These are phyloP conservation scores for Emmonsia crescens DNA, from an alignment of 2,329 filamentous ascomycete species.

Conservation along the genomic window DNA sequence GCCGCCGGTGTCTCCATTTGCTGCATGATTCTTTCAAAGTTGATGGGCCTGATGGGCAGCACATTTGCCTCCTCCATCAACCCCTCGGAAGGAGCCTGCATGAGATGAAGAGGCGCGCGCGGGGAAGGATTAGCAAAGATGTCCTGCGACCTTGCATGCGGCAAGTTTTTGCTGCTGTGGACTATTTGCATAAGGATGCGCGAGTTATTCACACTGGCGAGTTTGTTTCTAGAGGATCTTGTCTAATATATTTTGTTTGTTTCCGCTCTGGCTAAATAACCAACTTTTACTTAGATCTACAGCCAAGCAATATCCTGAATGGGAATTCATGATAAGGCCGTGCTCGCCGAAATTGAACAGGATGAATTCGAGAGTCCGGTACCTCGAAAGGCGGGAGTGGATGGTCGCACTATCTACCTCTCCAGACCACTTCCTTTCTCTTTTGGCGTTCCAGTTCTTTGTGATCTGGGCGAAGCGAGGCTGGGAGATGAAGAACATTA, in stretches of 20 bases:
- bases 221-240: no score
- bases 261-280: no score
- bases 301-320: constrained; percentile 24
- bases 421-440: constrained; percentile 6
- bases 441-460: constrained; percentile 3
- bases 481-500: background rate
- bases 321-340: constrained; percentile 19
- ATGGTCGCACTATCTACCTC: constrained; percentile 11
- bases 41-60: constrained; percentile 8
- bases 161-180: constrained; percentile 18
- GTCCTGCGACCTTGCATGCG: constrained; percentile 18
- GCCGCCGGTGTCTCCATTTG: constrained; percentile 12
- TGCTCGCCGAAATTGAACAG: constrained; percentile 21
- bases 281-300: constrained; percentile 20
- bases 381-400: constrained; percentile 20
- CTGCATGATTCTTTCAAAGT: constrained; percentile 20
- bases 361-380: constrained; percentile 19
- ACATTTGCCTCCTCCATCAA: constrained; percentile 11
- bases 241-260: no score
- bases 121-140: constrained; percentile 8
- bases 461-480: constrained; percentile 8
- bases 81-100: constrained; percentile 8
- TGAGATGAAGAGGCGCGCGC: constrained; percentile 6
- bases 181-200: constrained; percentile 21
- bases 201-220: constrained; percentile 19